Evolutionary conservation across 192 early-diverging fungal genomes (phyloP).

Genomic region (Backusella sp.): DNA sequence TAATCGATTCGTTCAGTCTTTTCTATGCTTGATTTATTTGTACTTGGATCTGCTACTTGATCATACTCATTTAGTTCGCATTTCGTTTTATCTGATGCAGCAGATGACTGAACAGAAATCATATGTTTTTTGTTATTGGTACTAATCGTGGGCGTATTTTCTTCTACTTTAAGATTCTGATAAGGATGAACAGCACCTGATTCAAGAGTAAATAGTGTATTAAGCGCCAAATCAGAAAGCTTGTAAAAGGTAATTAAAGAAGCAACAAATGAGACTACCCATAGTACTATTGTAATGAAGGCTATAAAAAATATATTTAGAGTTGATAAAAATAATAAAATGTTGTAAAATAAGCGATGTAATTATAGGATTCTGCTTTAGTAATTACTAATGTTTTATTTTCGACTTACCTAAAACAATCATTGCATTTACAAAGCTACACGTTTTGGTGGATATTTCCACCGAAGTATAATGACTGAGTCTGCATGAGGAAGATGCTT

Average conservation of each 20-base stretch:
- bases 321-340: neutral
- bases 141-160: neutral
- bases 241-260: neutral
- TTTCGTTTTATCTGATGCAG: neutral
- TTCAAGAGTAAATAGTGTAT: neutral
- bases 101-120: neutral
- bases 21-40: neutral
- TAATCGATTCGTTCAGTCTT: neutral
- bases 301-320: neutral
- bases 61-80: neutral
- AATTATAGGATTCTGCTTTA: neutral
- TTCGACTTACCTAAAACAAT: constrained; percentile 6
- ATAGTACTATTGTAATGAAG: neutral
- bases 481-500: neutral
- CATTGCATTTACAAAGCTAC: constrained; percentile 4
- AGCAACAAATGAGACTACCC: neutral
- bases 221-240: neutral
- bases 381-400: neutral
- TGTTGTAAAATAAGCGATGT: neutral
- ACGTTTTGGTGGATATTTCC: neutral
- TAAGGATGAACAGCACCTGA: neutral
- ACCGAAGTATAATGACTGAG: neutral
- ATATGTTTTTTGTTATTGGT: neutral
- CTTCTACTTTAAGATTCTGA: neutral
- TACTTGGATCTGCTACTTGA: neutral